phyloP scores from a whole-genome alignment of 441 rosid genomes.

The Capsella rubella region DNA sequence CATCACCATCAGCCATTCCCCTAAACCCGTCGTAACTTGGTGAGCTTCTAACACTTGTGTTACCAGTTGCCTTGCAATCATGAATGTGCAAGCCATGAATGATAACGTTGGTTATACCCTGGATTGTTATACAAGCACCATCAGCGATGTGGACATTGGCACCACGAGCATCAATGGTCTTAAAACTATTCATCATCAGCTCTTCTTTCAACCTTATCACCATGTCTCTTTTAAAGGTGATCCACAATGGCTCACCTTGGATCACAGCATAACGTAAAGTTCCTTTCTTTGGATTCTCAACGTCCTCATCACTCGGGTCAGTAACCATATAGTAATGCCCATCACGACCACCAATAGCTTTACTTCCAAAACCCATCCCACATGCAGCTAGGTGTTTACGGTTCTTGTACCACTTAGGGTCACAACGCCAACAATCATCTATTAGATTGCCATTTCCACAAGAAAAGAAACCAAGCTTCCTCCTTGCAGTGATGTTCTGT shows the following conservation, averaged over 20 bases:
- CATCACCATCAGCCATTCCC: conserved; percentile 94
- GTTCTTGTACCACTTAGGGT: conserved; percentile 79
- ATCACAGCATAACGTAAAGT: conserved; percentile 91
- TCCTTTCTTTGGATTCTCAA: conserved; percentile 88
- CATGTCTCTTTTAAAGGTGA: conserved; percentile 91
- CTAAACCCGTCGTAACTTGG: conserved; percentile 84
- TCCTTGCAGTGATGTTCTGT: conserved; percentile 4
- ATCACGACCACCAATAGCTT: conserved; percentile 90
- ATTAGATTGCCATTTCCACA: conserved; percentile 14
- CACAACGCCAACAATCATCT: conserved; percentile 74
- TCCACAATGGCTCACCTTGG: conserved; percentile 85
- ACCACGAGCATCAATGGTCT: conserved; percentile 95
- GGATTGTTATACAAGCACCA: conserved; percentile 84
- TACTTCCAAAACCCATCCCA: conserved; percentile 91
- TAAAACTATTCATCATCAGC: conserved; percentile 85
- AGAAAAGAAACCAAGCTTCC: background rate
- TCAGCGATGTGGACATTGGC: conserved; percentile 85
- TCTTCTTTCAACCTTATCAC: conserved; percentile 84
- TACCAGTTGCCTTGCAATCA: conserved; percentile 89
- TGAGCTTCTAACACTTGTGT: conserved; percentile 86
- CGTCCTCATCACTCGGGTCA: conserved; percentile 72
- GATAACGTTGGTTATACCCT: conserved; percentile 79
- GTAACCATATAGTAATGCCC: conserved; percentile 87
- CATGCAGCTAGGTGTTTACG: conserved; percentile 91
- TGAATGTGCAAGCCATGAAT: conserved; percentile 90